These are phyloP conservation scores for Metschnikowia aberdeeniae DNA, from an alignment of 805 yeast genomes.

Conservation along the genomic window DNA sequence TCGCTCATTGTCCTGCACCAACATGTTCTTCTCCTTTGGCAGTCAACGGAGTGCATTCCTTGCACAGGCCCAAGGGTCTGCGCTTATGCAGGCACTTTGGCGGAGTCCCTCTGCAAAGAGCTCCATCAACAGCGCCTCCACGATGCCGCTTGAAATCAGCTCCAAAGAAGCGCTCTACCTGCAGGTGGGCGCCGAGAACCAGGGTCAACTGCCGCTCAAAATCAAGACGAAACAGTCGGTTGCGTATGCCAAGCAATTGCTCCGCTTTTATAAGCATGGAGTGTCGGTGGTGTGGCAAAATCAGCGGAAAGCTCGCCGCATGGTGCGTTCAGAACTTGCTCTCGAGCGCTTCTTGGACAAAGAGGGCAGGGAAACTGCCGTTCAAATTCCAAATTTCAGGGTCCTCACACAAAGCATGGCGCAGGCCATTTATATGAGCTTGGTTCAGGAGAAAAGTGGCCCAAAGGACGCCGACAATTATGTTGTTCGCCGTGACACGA, in stretches of 20 bases:
- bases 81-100: conserved; percentile 11
- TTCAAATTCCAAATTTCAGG: conserved; percentile 29
- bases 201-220: conserved; percentile 12
- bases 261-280: conserved; percentile 57
- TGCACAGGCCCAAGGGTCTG: conserved; percentile 5
- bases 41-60: conserved; percentile 2
- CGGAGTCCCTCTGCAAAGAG: not conserved
- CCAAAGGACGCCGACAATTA: not conserved
- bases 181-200: conserved; percentile 21
- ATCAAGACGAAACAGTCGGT: conserved; percentile 36
- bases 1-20: not conserved
- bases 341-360: conserved; percentile 19
- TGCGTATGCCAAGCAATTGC: conserved; percentile 41
- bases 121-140: conserved; percentile 19
- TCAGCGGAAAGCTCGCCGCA: conserved; percentile 15
- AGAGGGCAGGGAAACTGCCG: conserved; percentile 22
- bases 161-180: conserved; percentile 25
- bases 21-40: conserved; percentile 5
- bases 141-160: conserved; percentile 28
- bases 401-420: conserved; percentile 35
- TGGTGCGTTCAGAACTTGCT: conserved; percentile 20
- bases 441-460: conserved; percentile 31
- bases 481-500: not conserved
- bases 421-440: conserved; percentile 31
- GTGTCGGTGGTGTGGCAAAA: conserved; percentile 53